Conservation (phyloP, 2,329 filamentous ascomycete species). For the Microsporum audouinii region DNA sequence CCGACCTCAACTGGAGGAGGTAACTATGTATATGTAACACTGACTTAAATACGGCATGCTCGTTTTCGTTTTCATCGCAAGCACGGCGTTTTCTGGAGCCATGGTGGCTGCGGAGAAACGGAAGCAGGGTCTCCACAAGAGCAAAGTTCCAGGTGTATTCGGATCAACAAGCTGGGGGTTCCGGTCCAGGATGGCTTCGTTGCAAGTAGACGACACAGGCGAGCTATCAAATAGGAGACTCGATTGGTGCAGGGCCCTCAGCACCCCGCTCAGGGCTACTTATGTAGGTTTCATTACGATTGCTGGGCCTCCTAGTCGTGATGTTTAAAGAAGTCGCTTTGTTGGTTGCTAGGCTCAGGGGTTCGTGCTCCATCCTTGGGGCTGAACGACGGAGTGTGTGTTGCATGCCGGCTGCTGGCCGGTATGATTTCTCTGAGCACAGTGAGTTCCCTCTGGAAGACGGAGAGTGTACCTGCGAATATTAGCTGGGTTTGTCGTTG, state of each 20-base stretch:
- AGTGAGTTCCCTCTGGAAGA: too few relatives aligned
- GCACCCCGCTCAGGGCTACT: not conserved
- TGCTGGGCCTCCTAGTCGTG: not conserved
- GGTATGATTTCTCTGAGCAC: not conserved
- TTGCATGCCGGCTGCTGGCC: not conserved
- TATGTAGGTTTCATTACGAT: not conserved
- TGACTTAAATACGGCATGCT: not conserved
- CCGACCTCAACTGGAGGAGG: not conserved
- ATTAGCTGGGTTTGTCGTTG: too few relatives aligned
- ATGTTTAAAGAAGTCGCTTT: not conserved
- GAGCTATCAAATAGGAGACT: not conserved
- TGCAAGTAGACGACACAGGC: not conserved
- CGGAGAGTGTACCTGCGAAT: too few relatives aligned
- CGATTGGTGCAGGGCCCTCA: not conserved
- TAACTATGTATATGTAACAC: not conserved
- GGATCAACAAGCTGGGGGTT: not conserved
- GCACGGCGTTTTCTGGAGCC: not conserved
- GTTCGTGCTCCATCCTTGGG: not conserved
- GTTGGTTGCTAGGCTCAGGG: not conserved
- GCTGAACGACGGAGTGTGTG: not conserved
- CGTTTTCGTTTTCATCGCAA: not conserved
- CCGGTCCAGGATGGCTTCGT: not conserved
- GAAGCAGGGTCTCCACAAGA: not conserved
- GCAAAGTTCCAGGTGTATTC: not conserved
- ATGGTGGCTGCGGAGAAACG: not conserved